Evolutionary conservation across 1,139 yeast species (phyloP).

Genomic region (Candida smagusa): DNA sequence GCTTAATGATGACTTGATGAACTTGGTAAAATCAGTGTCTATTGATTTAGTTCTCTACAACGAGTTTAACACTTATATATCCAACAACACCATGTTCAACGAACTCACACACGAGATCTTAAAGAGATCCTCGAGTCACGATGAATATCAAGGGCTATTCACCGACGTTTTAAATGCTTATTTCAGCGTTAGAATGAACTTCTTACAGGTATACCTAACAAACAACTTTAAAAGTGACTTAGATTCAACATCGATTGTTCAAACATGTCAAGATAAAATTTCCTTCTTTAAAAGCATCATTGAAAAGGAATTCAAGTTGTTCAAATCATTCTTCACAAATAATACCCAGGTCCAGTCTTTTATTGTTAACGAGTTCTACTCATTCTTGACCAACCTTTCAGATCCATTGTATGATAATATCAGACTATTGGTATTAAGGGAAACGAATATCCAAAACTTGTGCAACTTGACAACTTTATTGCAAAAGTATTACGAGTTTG

Average conservation of each 20-base stretch:
- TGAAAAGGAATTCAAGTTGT: conserved; percentile 59
- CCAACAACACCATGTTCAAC: conserved; percentile 27
- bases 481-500: conserved; percentile 66
- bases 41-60: conserved; percentile 46
- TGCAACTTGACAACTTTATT: conserved; percentile 76
- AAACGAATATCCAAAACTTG: conserved; percentile 58
- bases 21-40: conserved; percentile 18
- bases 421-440: conserved; percentile 65
- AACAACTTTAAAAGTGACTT: conserved; percentile 9
- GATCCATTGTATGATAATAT: conserved; percentile 77
- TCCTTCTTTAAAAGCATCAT: conserved; percentile 57
- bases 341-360: conserved; percentile 11
- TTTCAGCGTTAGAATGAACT: conserved; percentile 51
- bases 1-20: conserved; percentile 41
- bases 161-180: conserved; percentile 65
- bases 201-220: conserved; percentile 37
- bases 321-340: conserved; percentile 46
- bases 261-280: conserved; percentile 57
- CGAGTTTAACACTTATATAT: conserved; percentile 41
- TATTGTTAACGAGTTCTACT: conserved; percentile 35
- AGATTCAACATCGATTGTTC: conserved; percentile 24
- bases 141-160: conserved; percentile 65
- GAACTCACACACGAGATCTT: conserved; percentile 50
- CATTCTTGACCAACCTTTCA: conserved; percentile 59
- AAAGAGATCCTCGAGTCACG: conserved; percentile 42